Evolutionary conservation across 345 rosid genomes (phyloP).

Genomic region (Citrus cavaleriei): DNA sequence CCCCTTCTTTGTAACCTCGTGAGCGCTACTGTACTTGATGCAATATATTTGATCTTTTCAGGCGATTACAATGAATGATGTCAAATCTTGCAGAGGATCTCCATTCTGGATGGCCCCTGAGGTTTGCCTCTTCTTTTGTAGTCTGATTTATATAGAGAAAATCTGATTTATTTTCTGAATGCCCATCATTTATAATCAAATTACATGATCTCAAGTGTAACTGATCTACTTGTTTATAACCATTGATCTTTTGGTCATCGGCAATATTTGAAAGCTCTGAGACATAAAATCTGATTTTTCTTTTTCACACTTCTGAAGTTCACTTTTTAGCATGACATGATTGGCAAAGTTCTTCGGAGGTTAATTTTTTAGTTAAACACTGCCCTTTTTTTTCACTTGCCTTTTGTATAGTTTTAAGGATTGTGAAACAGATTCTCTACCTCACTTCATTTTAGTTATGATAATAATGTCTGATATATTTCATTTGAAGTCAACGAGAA

Average conservation of each 20-base stretch:
- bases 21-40: not conserved
- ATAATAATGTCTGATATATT: not conserved
- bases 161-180: not conserved
- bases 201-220: not conserved
- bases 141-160: slow-evolving; percentile 3
- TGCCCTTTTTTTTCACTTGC: not conserved
- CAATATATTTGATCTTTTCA: slow-evolving; percentile 23
- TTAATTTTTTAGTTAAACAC: not conserved
- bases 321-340: not conserved
- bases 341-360: not conserved
- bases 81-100: slow-evolving; percentile 75
- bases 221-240: not conserved
- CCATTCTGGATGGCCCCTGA: slow-evolving; percentile 99
- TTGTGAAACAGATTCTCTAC: not conserved
- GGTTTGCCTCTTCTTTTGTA: slow-evolving; percentile 42
- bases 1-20: not conserved
- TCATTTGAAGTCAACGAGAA: not conserved
- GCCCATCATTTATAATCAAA: not conserved
- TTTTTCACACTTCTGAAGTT: not conserved
- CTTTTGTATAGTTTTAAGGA: not conserved
- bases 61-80: slow-evolving; percentile 75
- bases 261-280: not conserved
- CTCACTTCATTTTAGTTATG: not conserved
- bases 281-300: not conserved
- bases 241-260: not conserved